Percentiles rank a stretch among this genome's conserved stretches.
Evolutionary conservation across 2,329 filamentous ascomycete species (phyloP).

Genomic region (Paecilomyces formosus): DNA sequence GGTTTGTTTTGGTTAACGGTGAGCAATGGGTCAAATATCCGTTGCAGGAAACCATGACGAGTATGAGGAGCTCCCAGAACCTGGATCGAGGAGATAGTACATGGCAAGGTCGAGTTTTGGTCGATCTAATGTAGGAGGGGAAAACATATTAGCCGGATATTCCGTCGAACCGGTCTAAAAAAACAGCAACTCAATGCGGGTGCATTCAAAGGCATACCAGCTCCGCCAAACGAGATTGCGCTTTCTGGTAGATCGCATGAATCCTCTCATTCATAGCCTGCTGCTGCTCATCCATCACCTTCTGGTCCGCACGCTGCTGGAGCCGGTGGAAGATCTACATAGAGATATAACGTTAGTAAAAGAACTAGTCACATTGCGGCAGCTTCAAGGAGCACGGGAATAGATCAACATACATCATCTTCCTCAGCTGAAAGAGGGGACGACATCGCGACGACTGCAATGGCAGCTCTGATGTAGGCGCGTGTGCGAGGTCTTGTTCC

Average conservation of each 20-base stretch:
- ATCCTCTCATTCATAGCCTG: conserved; percentile 54
- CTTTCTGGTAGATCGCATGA: conserved; percentile 52
- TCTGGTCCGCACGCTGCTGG: conserved; percentile 49
- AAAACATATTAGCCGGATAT: conserved; percentile 7
- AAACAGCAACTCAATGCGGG: conserved; percentile 1
- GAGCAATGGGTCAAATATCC: conserved; percentile 70
- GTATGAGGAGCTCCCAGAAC: conserved; percentile 78
- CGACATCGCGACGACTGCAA: conserved; percentile 36
- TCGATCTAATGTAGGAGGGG: conserved; percentile 49
- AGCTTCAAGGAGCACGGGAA: background rate
- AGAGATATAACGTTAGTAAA: conserved; percentile 7
- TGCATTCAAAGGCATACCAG: conserved; percentile 43
- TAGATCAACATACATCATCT: conserved; percentile 27
- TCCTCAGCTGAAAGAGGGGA: conserved; percentile 35
- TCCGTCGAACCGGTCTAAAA: conserved; percentile 2
- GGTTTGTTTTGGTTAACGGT: conserved; percentile 57
- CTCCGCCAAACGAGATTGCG: conserved; percentile 57
- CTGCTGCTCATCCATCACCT: conserved; percentile 52
- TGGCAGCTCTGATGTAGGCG: conserved; percentile 11
- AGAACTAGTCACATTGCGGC: background rate
- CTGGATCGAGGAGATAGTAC: conserved; percentile 78
- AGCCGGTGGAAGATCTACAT: conserved; percentile 28
- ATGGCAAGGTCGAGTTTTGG: conserved; percentile 77
- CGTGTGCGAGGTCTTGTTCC: conserved; percentile 1
- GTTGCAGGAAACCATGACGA: conserved; percentile 74